Conservation (phyloP, 2,329 filamentous ascomycete species). For the Dissoconium aciculare region DNA sequence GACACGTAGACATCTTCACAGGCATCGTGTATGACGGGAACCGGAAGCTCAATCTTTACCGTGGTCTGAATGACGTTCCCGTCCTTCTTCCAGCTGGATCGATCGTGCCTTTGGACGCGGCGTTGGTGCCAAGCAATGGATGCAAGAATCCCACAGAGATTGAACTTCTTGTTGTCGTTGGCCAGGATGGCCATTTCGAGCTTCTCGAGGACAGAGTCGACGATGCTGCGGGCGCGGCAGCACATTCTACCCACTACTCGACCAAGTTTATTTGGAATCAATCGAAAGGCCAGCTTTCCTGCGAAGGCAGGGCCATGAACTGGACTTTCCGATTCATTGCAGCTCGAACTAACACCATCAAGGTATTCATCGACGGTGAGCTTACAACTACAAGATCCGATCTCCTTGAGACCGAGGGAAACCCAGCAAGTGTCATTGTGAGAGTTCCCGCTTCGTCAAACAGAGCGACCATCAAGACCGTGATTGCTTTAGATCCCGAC, state of each 20-base stretch:
- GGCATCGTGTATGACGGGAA: constrained; percentile 44
- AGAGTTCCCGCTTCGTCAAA: not conserved
- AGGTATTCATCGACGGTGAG: not conserved
- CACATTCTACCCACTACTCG: not conserved
- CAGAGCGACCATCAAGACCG: too few relatives aligned
- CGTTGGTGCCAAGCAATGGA: constrained; percentile 32
- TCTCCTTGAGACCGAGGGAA: too few relatives aligned
- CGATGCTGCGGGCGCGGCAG: not conserved
- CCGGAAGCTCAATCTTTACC: constrained; percentile 37
- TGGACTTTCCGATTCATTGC: not conserved
- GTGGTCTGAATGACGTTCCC: constrained; percentile 36
- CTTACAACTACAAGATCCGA: too few relatives aligned
- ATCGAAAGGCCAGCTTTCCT: not conserved
- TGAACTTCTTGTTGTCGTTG: constrained; percentile 35
- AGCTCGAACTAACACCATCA: not conserved
- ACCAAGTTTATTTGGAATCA: not conserved
- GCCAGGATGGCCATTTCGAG: constrained; percentile 34
- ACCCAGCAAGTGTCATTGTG: not conserved
- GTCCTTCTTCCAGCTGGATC: constrained; percentile 42
- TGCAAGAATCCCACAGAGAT: constrained; percentile 33
- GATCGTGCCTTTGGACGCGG: constrained; percentile 42
- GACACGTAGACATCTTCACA: constrained; percentile 44
- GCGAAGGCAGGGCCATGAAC: not conserved
- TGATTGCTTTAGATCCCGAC: not conserved
- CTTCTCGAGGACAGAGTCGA: constrained; percentile 33